Percentiles rank a stretch among this genome's conserved stretches.
Evolutionary conservation across 306 rosid genomes (phyloP).

Genomic region (Ormosia semicastrata): DNA sequence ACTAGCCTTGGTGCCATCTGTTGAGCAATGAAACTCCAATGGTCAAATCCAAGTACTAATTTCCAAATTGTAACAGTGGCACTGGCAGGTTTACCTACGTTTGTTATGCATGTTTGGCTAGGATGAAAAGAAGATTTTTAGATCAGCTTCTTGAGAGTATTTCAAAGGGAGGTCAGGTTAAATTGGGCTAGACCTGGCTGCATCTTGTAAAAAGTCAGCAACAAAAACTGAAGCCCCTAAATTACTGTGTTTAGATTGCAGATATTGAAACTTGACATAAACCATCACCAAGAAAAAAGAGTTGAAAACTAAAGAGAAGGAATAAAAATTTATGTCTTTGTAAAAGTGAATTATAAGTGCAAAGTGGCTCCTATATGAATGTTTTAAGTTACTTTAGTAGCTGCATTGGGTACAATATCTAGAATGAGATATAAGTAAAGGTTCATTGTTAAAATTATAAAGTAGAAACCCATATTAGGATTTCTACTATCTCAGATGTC

Average conservation of each 20-base stretch:
- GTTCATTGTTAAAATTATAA: background rate
- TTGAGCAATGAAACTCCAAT: background rate
- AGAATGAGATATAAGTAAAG: background rate
- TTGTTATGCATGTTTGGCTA: background rate
- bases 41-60: conserved; percentile 16
- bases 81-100: background rate
- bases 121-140: background rate
- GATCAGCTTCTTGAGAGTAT: background rate
- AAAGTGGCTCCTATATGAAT: background rate
- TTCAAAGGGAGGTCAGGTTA: background rate
- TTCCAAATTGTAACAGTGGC: background rate
- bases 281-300: background rate
- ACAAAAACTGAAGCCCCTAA: background rate
- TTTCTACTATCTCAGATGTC: background rate
- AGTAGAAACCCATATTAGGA: background rate
- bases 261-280: background rate
- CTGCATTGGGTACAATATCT: background rate
- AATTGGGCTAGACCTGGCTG: background rate
- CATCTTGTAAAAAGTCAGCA: background rate
- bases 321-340: background rate
- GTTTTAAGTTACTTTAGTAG: background rate
- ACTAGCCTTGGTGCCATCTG: background rate
- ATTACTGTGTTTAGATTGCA: background rate
- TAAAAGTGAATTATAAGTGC: background rate
- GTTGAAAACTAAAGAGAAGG: background rate